These are phyloP conservation scores for Aspergillus biplanus DNA, from an alignment of 495 filamentous ascomycete genomes.

Conservation along the genomic window DNA sequence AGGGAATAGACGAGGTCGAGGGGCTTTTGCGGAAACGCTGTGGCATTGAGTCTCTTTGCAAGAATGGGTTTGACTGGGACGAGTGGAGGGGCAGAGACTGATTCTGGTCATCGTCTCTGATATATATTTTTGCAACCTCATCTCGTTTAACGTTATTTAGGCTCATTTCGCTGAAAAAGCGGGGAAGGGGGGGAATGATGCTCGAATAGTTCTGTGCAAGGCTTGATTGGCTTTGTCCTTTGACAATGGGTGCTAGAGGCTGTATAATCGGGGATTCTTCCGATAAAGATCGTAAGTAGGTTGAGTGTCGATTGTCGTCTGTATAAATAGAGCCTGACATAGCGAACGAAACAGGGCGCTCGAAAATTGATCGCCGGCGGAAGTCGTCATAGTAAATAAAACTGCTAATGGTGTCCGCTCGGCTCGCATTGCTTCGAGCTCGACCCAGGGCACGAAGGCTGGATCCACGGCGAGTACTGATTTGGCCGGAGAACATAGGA, in stretches of 20 bases:
- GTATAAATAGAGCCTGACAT: conserved; percentile 47
- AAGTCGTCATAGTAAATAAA: conserved; percentile 42
- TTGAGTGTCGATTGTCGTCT: conserved; percentile 39
- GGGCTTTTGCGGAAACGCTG: conserved; percentile 21
- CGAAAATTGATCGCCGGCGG: conserved; percentile 34
- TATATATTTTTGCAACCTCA: conserved; percentile 12
- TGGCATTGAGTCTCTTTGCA: conserved; percentile 7
- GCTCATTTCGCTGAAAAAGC: conserved; percentile 47
- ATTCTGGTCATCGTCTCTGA: conserved; percentile 5
- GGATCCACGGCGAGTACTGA: conserved; percentile 37
- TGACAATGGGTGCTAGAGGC: conserved; percentile 18
- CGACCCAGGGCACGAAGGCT: conserved; percentile 42
- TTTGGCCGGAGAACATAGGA: conserved; percentile 46
- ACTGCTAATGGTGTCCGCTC: conserved; percentile 43
- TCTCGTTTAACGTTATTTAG: conserved; percentile 32
- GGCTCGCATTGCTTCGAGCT: conserved; percentile 42
- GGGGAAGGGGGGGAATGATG: conserved; percentile 48
- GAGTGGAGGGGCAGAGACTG: conserved; percentile 5
- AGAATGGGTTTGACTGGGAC: conserved; percentile 18
- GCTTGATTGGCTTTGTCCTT: conserved; percentile 43
- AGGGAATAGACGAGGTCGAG: conserved; percentile 22
- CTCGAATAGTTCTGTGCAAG: conserved; percentile 47
- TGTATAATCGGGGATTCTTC: conserved; percentile 32
- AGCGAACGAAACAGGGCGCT: conserved; percentile 40
- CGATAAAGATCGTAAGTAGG: conserved; percentile 29